Percentiles rank a stretch among this genome's conserved stretches.
Evolutionary conservation across 1,284 basidiomycete genomes (phyloP).

Genomic region (Ganoderma leucocontextum): DNA sequence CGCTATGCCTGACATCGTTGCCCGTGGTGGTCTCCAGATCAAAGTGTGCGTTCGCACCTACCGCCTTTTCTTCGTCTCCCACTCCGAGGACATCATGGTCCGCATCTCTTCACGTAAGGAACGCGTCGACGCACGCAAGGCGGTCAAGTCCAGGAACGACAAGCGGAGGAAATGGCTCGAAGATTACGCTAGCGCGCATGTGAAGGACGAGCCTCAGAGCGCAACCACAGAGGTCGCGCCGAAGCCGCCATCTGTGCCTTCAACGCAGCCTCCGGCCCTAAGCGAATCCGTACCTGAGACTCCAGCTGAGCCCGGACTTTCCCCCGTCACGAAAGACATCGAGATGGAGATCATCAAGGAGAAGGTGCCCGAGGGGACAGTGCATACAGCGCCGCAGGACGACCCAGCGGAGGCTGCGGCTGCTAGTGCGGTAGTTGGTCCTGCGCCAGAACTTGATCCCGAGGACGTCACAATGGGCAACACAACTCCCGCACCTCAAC

Average conservation of each 20-base stretch:
- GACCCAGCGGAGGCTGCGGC: conserved; percentile 17
- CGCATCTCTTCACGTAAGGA: conserved; percentile 48
- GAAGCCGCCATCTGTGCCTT: not conserved
- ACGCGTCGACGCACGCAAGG: conserved; percentile 33
- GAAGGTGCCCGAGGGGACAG: conserved; percentile 17
- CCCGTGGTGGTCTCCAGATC: conserved; percentile 75
- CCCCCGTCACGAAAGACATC: not conserved
- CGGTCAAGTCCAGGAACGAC: conserved; percentile 32
- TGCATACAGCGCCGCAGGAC: conserved; percentile 19
- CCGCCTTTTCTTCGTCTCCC: conserved; percentile 83
- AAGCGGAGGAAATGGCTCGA: conserved; percentile 44
- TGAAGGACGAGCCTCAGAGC: conserved; percentile 19
- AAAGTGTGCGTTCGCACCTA: conserved; percentile 89
- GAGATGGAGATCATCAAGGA: conserved; percentile 14
- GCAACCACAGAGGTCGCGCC: conserved; percentile 9
- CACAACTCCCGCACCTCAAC: not conserved
- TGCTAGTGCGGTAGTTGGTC: conserved; percentile 15
- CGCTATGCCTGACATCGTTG: conserved; percentile 38
- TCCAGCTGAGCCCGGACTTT: not conserved
- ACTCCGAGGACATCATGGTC: conserved; percentile 74
- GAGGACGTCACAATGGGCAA: conserved; percentile 29
- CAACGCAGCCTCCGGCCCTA: not conserved
- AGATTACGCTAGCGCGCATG: conserved; percentile 33
- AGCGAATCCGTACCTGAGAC: not conserved
- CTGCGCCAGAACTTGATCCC: conserved; percentile 20